Percentiles rank a stretch among this genome's conserved stretches.
These are phyloP conservation scores for Rutidosis leptorrhynchoides DNA, from an alignment of 129 eudicot species.

Conservation along the genomic window DNA sequence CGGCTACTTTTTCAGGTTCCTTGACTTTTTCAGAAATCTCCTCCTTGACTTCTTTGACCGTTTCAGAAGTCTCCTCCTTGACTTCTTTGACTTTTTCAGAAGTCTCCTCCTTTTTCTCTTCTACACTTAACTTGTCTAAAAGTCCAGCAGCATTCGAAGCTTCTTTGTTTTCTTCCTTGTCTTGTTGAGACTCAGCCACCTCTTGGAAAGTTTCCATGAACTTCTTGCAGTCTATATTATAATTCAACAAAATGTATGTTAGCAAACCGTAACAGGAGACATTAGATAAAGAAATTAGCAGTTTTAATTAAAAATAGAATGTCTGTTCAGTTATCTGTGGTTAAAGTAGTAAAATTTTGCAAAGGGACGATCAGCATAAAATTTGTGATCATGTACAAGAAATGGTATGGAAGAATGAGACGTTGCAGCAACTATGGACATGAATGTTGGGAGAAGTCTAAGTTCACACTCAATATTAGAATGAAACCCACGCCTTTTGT, in stretches of 20 bases:
- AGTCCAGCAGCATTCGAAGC: constrained; percentile 55
- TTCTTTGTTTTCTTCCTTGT: constrained; percentile 58
- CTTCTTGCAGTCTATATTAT: constrained; percentile 60
- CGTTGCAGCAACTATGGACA: constrained; percentile 13
- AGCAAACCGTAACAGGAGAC: not conserved
- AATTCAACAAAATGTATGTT: no score
- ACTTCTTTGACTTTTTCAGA: constrained; percentile 29
- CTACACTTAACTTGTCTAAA: constrained; percentile 63
- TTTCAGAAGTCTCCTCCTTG: constrained; percentile 17
- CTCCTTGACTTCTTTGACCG: constrained; percentile 8
- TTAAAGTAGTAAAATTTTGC: no score
- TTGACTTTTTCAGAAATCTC: constrained; percentile 17
- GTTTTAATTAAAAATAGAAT: no score
- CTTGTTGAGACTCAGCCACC: constrained; percentile 61
- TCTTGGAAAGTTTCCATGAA: constrained; percentile 70
- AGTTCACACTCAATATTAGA: constrained; percentile 83
- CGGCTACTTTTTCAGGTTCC: constrained; percentile 26
- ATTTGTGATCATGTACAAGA: constrained; percentile 66
- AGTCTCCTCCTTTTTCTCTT: constrained; percentile 34
- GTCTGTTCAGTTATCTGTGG: no score
- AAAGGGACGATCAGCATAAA: constrained; percentile 55
- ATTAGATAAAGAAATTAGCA: no score
- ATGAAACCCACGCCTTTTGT: constrained; percentile 88
- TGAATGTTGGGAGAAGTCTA: constrained; percentile 79
- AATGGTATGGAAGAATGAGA: constrained; percentile 27